Evolutionary conservation across 306 rosid genomes (phyloP).

Genomic region (Myrica gale): DNA sequence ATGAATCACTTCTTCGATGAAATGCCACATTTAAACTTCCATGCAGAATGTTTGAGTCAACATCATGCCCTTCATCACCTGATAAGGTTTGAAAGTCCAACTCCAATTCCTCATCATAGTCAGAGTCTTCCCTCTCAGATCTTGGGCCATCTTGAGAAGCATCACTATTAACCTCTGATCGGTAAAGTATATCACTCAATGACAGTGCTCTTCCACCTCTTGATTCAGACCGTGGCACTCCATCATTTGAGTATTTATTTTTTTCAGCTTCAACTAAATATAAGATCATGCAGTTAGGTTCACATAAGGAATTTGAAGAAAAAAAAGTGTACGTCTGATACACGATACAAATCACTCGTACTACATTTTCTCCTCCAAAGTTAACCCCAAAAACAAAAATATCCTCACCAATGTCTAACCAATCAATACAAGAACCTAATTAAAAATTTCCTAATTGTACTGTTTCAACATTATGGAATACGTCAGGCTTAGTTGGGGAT

Average conservation of each 20-base stretch:
- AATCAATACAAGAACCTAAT: not conserved
- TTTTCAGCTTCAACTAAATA: slow-evolving; percentile 74
- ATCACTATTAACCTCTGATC: slow-evolving; percentile 76
- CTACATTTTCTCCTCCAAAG: not conserved
- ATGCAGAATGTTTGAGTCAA: slow-evolving; percentile 70
- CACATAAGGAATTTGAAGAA: slow-evolving; percentile 10
- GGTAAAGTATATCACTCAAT: slow-evolving; percentile 82
- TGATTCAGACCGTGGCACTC: slow-evolving; percentile 56
- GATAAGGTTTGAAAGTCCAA: slow-evolving; percentile 89
- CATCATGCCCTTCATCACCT: slow-evolving; percentile 78
- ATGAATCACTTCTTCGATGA: slow-evolving; percentile 69
- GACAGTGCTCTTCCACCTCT: slow-evolving; percentile 68
- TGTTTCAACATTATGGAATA: not conserved
- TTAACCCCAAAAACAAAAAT: not conserved
- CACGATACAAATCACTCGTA: not conserved
- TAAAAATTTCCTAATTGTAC: not conserved
- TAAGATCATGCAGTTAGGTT: slow-evolving; percentile 32
- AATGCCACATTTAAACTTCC: slow-evolving; percentile 88
- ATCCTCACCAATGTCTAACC: not conserved
- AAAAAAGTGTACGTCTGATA: slow-evolving; percentile 13
- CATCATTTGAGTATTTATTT: slow-evolving; percentile 53
- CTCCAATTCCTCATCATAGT: slow-evolving; percentile 88
- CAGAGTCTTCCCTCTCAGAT: slow-evolving; percentile 94
- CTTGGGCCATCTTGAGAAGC: slow-evolving; percentile 81
- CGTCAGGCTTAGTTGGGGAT: not conserved